Base-by-base conservation (phyloP, 495 filamentous ascomycete genomes). In the Aspergillus ostianus region DNA sequence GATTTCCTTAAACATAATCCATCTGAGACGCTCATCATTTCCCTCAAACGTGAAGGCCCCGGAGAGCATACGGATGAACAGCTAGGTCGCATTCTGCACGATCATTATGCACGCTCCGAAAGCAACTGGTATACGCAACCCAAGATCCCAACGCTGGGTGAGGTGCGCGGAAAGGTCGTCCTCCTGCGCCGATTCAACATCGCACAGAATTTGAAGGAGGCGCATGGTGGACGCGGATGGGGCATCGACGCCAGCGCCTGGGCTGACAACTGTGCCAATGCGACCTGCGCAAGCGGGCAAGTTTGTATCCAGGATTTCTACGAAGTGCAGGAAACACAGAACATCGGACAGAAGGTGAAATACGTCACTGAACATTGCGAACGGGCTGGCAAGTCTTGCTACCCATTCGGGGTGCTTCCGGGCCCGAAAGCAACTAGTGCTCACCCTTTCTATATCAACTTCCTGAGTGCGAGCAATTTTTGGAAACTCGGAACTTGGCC, bases 231-330 rank as follows among this genome's bases (percentile, higher is more conserved):
- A 4, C 67, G 70, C 17, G 91, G 89, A n/a, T 90, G 85, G 79
- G 90, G 90, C 19, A 88, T 98, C 54, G 86, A 97, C 73, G 94
- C 85, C 19, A 84, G 85, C 53, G 78, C 77, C 53, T 98, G 94
- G 94, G 87, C 87, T 2, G 90, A 98, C 71, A 98, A 98, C 71
- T 92, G 89, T 41, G 84, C 88, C 7, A 82, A 96, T 66, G 86
- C 88, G 15, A 79, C 75, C 12, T 88, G 88, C 48, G 84, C 87
- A 12, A 87, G 85, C 67, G 92, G 89, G 5, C 81, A 86, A 62
- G 83, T 96, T 27, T 86, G 91, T 55, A 87, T 98, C 44, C 94
- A 98, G 76, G 94, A 98, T 72, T 98, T 92, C 71, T 98, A 93
- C 79, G 93, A 96, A 67, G 87, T 98, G 18, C 72, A 87, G 45